phyloP scores from a whole-genome alignment of 495 filamentous ascomycete genomes.

The Xylaria palmicola region DNA sequence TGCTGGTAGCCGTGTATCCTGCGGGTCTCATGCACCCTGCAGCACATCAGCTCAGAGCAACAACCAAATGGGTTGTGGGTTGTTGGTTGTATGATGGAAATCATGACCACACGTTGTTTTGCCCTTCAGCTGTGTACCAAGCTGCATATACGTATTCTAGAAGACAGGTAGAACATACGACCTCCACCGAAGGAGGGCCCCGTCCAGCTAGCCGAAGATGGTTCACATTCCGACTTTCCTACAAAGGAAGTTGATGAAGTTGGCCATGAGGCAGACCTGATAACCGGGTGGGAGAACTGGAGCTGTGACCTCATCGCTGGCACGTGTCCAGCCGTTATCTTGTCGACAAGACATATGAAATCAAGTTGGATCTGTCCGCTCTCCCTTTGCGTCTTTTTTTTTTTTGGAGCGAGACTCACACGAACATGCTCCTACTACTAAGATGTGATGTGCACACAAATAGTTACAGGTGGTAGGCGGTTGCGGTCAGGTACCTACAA shows the following conservation, averaged over 20 bases:
- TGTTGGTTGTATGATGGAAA: not conserved
- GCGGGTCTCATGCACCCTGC: constrained; percentile 8
- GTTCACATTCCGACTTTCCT: constrained; percentile 13
- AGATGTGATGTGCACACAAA: too few relatives aligned
- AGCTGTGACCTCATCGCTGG: constrained; percentile 1
- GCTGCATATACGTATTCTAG: constrained; percentile 10
- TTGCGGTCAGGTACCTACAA: too few relatives aligned
- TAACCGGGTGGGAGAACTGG: not conserved
- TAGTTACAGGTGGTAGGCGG: too few relatives aligned
- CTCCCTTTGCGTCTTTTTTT: not conserved
- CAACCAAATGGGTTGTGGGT: not conserved
- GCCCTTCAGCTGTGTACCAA: constrained; percentile 1
- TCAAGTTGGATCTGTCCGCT: too few relatives aligned
- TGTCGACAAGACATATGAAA: not conserved
- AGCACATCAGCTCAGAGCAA: constrained; percentile 11
- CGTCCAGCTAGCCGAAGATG: not conserved
- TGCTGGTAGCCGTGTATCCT: constrained; percentile 1
- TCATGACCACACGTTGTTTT: not conserved
- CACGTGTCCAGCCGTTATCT: constrained; percentile 1
- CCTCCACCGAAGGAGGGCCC: constrained; percentile 2
- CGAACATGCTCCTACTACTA: too few relatives aligned
- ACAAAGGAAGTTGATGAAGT: constrained; percentile 1
- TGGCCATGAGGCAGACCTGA: constrained; percentile 7
- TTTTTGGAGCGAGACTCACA: too few relatives aligned
- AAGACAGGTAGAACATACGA: constrained; percentile 10